Base-by-base conservation (phyloP, 2,329 filamentous ascomycete species). In the Albifimbria verrucaria region DNA sequence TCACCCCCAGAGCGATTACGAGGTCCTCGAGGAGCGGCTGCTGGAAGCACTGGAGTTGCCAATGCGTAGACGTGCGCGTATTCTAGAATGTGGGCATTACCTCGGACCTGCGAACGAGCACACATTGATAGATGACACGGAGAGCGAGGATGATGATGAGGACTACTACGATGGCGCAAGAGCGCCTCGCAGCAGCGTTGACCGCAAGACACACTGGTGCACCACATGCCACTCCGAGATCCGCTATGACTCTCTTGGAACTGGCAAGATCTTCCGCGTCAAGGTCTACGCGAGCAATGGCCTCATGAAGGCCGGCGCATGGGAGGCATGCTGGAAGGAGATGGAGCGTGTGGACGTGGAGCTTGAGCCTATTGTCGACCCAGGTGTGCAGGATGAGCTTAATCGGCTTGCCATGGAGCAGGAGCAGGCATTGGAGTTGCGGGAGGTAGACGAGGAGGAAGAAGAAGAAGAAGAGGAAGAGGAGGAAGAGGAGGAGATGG, bases 271-370 rank as follows among this genome's bases (percentile, higher is more conserved):
- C 48, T 94, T 90, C 77, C 82, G 86, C 25, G 80, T 97, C 68
- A 94, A 92, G 65, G 87, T 97, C 1, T 99, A 93, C 65, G 94
- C 94, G 1, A 93, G 92, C 50, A 99, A 97, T 69, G 94, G 94
- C 0, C 75, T 97, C 47, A 96, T 99, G 90, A 84, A 86, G 54
- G 87, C 90, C 5, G 91, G 91, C 0, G 93, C 94, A 0, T 99
- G 94, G 94, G 83, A 84, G 4, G 92, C 92, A 2, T 93, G 90
- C 54, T 99, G 93, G 93, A 89, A 85, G 61, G 93, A 97, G 71
- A 99, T 99, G 94, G 94, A 99, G 72, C 83, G 93, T n/a, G 90
- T 97, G 0, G 94, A 99, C 65, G 90, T 96, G 2, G 93, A 97
- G 70, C 83, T 99, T 50, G 84, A 89, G 62, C 89, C 94, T 3